These are phyloP conservation scores for Solanum boliviense DNA, from an alignment of 257 asterid genomes.

Conservation along the genomic window DNA sequence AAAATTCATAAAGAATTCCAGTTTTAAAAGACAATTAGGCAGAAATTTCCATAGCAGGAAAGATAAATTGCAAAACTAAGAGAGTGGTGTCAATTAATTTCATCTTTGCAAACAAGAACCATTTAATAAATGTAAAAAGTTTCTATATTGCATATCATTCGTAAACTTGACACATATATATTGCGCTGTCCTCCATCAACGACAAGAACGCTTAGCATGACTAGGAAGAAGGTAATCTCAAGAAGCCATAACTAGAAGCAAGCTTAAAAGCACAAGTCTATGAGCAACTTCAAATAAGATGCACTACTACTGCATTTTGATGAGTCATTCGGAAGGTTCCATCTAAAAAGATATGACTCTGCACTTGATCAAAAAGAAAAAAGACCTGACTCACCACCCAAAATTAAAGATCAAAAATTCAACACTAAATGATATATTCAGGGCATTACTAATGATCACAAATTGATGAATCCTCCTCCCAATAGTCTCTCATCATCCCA, in stretches of 20 bases:
- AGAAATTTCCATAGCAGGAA: background rate
- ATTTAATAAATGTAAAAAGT: background rate
- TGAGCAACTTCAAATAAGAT: background rate
- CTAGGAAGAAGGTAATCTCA: background rate
- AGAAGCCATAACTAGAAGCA: background rate
- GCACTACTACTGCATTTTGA: background rate
- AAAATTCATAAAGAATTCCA: slow-evolving; percentile 8
- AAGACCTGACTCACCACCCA: background rate
- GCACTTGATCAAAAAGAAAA: background rate
- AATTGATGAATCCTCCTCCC: background rate
- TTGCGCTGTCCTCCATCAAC: background rate
- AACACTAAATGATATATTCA: background rate
- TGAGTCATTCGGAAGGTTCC: background rate
- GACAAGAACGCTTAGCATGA: background rate
- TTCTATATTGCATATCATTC: background rate
- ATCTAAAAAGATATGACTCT: background rate
- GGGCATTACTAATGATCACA: background rate
- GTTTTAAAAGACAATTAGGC: background rate
- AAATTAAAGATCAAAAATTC: background rate
- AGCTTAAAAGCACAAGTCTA: background rate
- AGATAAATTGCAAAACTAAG: background rate
- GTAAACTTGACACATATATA: background rate
- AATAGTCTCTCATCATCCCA: background rate
- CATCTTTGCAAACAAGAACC: background rate
- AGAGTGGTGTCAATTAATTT: background rate